Percentiles rank a stretch among this genome's conserved stretches.
Conservation (phyloP, 768 basidiomycete species). For the Hericium erinaceus region DNA sequence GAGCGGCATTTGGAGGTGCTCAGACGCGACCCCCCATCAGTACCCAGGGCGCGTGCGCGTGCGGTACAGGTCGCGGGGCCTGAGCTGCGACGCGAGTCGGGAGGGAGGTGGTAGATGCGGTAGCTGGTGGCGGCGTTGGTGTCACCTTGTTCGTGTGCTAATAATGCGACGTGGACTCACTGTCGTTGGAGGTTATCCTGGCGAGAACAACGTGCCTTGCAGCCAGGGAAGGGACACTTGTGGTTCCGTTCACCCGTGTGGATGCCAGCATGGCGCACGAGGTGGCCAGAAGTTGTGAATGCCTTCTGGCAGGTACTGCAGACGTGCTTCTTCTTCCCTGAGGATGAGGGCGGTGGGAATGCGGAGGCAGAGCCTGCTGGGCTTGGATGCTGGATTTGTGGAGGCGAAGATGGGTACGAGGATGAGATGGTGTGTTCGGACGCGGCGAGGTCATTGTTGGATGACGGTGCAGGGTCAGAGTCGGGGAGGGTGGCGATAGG, state of each 20-base stretch:
- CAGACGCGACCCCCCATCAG: neutral
- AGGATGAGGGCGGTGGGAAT: neutral
- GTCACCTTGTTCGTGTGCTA: neutral
- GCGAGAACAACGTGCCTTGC: slow-evolving; percentile 81
- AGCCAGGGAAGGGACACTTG: slow-evolving; percentile 92
- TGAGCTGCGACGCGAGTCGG: slow-evolving; percentile 63
- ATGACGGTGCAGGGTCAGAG: neutral
- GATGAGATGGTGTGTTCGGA: slow-evolving; percentile 2
- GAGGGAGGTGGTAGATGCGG: slow-evolving; percentile 75
- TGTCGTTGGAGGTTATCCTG: slow-evolving; percentile 82
- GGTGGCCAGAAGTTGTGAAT: slow-evolving; percentile 85
- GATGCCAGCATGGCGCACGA: slow-evolving; percentile 79
- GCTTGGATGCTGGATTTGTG: neutral
- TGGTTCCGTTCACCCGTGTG: slow-evolving; percentile 92
- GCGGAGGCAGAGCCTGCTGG: neutral
- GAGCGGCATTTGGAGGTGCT: slow-evolving; percentile 7
- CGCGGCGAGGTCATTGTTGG: neutral
- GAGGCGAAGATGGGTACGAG: neutral
- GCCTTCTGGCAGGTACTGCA: slow-evolving; percentile 67
- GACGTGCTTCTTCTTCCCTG: slow-evolving; percentile 34
- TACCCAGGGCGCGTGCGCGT: neutral
- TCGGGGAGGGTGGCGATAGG: neutral
- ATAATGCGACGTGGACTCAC: slow-evolving; percentile 25
- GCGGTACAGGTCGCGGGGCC: slow-evolving; percentile 46
- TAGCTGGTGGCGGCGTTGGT: slow-evolving; percentile 36